These are phyloP conservation scores for Psilocybe tampanensis DNA, from an alignment of 768 basidiomycete genomes.

Conservation along the genomic window DNA sequence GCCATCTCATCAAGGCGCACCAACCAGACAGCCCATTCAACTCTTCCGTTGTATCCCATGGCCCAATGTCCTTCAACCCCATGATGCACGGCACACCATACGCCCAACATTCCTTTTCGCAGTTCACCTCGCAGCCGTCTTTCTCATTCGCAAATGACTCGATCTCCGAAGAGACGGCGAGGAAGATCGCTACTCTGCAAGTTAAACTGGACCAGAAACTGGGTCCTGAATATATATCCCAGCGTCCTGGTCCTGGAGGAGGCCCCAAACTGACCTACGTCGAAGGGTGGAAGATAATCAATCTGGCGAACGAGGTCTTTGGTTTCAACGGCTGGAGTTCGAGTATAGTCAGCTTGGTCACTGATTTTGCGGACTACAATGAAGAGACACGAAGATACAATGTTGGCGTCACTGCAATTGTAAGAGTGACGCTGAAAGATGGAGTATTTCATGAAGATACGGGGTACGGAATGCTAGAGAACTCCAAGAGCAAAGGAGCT, in stretches of 20 bases:
- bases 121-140: conserved; percentile 20
- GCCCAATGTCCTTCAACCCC: conserved; percentile 63
- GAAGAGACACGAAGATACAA: conserved; percentile 67
- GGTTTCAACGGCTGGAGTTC: conserved; percentile 98
- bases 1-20: conserved; percentile 56
- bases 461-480: conserved; percentile 88
- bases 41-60: conserved; percentile 45
- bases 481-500: conserved; percentile 79
- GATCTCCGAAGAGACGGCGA: conserved; percentile 63
- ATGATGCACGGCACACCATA: conserved; percentile 56
- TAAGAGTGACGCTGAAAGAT: conserved; percentile 85
- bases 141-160: conserved; percentile 30
- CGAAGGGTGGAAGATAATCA: conserved; percentile 98
- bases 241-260: conserved; percentile 85
- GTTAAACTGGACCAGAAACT: conserved; percentile 84
- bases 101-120: conserved; percentile 32
- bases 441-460: conserved; percentile 93
- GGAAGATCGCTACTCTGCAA: conserved; percentile 73
- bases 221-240: conserved; percentile 92
- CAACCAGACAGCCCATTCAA: conserved; percentile 30
- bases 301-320: conserved; percentile 97
- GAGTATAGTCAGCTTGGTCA: conserved; percentile 70
- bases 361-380: conserved; percentile 77
- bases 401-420: conserved; percentile 81
- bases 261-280: conserved; percentile 90